These are phyloP conservation scores for Oenanthe sinensis DNA, from an alignment of 129 eudicot species.

Conservation along the genomic window DNA sequence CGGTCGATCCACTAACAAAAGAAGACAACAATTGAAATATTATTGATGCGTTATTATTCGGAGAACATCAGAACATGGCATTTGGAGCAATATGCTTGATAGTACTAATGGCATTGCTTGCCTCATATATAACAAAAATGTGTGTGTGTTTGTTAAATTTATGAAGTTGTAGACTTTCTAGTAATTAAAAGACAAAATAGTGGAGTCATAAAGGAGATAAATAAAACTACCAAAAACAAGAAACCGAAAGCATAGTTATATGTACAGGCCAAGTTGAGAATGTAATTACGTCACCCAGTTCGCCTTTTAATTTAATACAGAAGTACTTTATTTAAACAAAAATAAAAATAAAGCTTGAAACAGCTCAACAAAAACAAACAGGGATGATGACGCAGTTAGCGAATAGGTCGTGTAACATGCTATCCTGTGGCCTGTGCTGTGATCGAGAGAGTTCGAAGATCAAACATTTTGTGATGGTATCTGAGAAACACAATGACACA, in stretches of 20 bases:
- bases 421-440: no score
- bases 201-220: not conserved
- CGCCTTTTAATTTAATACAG: no score
- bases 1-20: not conserved
- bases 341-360: not conserved
- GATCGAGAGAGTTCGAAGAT: no score
- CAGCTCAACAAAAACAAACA: not conserved
- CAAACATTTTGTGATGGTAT: no score
- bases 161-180: no score
- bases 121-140: not conserved
- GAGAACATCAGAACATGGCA: not conserved
- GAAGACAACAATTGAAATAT: not conserved
- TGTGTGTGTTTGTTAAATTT: not conserved
- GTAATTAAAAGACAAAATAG: not conserved
- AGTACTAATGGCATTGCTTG: not conserved
- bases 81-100: not conserved
- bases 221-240: not conserved
- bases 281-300: not conserved
- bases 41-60: not conserved
- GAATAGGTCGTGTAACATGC: no score
- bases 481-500: no score
- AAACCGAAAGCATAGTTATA: not conserved
- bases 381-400: not conserved
- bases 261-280: no score
- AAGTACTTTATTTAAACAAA: not conserved